These are phyloP conservation scores for Raddia guianensis DNA, from an alignment of 176 grass and related monocot genomes.

Conservation along the genomic window DNA sequence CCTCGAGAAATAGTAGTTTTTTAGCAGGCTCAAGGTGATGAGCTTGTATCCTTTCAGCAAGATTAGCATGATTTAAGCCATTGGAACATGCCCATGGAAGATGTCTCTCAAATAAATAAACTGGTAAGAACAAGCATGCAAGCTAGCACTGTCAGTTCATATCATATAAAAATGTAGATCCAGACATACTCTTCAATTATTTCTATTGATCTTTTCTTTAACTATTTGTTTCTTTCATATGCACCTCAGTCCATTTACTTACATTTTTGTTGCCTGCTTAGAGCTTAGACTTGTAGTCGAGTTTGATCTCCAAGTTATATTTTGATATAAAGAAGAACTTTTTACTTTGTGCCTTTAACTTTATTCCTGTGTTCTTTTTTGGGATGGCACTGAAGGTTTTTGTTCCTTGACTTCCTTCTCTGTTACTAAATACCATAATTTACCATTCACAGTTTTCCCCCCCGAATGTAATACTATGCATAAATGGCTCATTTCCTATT, in stretches of 20 bases:
- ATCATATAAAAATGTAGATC: background rate
- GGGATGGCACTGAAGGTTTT: background rate
- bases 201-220: too few relatives aligned
- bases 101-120: conserved; percentile 24
- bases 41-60: conserved; percentile 36
- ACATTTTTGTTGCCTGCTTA: background rate
- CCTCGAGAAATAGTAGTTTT: conserved; percentile 14
- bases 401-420: background rate
- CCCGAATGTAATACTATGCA: background rate
- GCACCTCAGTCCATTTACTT: background rate
- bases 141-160: background rate
- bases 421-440: background rate
- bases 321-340: background rate
- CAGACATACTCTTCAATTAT: too few relatives aligned
- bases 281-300: background rate
- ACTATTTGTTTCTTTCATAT: too few relatives aligned
- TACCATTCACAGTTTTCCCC: background rate
- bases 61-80: conserved; percentile 31
- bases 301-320: background rate
- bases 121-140: background rate
- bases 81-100: conserved; percentile 8
- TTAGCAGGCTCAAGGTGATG: background rate
- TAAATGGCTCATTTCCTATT: background rate
- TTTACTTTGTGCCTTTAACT: background rate
- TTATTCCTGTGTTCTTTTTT: background rate